Base-by-base conservation (phyloP, 75 land plant species). In the Picea glauca region DNA sequence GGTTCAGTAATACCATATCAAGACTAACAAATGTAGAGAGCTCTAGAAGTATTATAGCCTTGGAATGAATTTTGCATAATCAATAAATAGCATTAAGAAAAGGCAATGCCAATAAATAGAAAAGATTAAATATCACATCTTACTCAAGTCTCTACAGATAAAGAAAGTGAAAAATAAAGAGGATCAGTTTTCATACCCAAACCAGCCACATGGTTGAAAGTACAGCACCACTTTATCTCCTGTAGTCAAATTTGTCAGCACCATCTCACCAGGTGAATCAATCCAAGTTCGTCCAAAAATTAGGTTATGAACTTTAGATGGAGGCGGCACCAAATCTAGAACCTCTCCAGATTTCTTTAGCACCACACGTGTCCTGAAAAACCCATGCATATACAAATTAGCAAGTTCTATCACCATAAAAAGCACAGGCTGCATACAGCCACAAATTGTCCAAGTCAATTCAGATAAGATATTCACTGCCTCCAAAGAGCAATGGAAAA, bases 171-270 rank as follows among this genome's bases (percentile, higher is more conserved):
- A 46, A 46, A 46, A 46, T 46, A 46, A 46, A 46, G 9, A 46
- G 54, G 54, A 46, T 46, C 54, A 60, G 1, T 1, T 66, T 33
- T 13, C 90, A 76, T 91, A 97, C 99, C 87, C 87, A 80, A 85
- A 85, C 87, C 87, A 85, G 74, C 87, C 87, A 83, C 87, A 85
- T 11, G 78, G 81, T 76, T 85, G 87, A 74, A 85, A 85, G 62
- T 79, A 82, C 12, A 85, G 76, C 31, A 85, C 80, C 62, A 77
- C 87, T 82, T 85, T 85, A 43, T 77, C 85, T n/a, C 87, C 87
- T 31, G 87, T 85, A 11, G 87, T 85, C 23, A 85, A 75, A 70
- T 85, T 85, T 60, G 85, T 76, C 72, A 85, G 46, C n/a, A 85
- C 76, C 84, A 82, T 82, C 30, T 85, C 87, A 13, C 87, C 87